Evolutionary conservation across 2,329 filamentous ascomycete species (phyloP), one percentile per base, ranked within the genome.

Genomic region (Calonectria hawksworthii): DNA sequence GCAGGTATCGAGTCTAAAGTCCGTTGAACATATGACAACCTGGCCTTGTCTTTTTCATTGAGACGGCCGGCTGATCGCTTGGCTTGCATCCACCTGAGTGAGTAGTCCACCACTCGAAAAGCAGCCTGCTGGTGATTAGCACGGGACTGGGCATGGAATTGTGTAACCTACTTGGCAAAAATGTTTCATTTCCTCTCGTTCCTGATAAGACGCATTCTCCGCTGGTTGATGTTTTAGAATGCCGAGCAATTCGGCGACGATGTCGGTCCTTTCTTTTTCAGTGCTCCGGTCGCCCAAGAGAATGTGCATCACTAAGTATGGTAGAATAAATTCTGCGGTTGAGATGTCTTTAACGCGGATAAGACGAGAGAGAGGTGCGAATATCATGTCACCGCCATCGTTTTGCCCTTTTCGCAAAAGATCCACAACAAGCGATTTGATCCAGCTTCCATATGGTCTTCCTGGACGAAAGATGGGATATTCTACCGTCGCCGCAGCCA

Each of bases 81-180:
- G 69, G 93, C 92, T 80, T 98, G 95, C 30, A 98, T 87, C 96
- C 96, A 99, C 77, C 94, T 91, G 82, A 95, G 96, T 75, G 96
- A 91, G 83, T 99, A 99, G 83, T 99, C 98, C 0, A 99, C 89
- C 5, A 98, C 92, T 61, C 94, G 92, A 83, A 99, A 99, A 2
- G 98, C 93, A 72, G 94, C 95, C 94, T 97, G 67, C 21, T 4
- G 44, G 77, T 82, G 64, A 81, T 72, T 74, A 75, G 59, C 8
- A 78, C 28, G 5, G 6, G 9, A 34, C 21, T 23, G 14, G 6
- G n/a, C 5, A 9, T 44, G 21, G 2, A 13, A 30, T 65, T 21
- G 4, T 3, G 3, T n/a, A 36, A 80, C 89, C 86, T 87, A 95
- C 95, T 88, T 99, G 96, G 81, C 95, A 98, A 83, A 94, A 98